Evolutionary conservation across 2,329 filamentous ascomycete species (phyloP).

Genomic region (Epichloe coenophiala): DNA sequence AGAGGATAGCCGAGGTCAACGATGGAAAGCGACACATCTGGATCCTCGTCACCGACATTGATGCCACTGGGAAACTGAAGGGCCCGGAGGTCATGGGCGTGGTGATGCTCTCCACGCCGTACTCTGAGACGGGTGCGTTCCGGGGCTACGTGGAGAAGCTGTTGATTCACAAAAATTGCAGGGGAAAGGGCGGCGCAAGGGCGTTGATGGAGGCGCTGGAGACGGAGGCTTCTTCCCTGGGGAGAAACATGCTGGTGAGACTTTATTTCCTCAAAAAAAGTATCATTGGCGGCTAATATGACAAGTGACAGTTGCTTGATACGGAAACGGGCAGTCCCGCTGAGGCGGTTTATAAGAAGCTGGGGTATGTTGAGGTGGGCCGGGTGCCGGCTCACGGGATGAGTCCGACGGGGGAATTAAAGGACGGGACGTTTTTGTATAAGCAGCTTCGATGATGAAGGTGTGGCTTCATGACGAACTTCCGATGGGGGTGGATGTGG

Average conservation of each 20-base stretch:
- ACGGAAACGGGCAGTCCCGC: constrained; percentile 38
- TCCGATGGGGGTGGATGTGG: too few relatives aligned
- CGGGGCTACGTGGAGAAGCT: constrained; percentile 44
- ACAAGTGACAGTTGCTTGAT: constrained; percentile 30
- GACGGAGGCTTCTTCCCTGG: constrained; percentile 32
- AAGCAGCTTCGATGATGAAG: constrained; percentile 31
- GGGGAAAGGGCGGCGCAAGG: constrained; percentile 37
- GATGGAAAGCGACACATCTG: constrained; percentile 36
- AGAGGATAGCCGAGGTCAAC: constrained; percentile 32
- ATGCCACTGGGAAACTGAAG: constrained; percentile 20
- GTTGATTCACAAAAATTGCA: constrained; percentile 37
- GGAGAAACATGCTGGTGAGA: constrained; percentile 40
- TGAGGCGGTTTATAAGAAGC: constrained; percentile 37
- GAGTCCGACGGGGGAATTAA: constrained; percentile 33
- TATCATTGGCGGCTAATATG: not conserved
- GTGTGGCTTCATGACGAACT: not conserved
- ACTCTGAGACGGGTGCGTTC: constrained; percentile 41
- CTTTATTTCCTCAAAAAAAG: not conserved
- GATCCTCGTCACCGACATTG: constrained; percentile 30
- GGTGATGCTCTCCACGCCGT: constrained; percentile 38
- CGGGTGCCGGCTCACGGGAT: constrained; percentile 40
- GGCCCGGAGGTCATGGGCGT: constrained; percentile 38
- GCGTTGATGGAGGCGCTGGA: constrained; percentile 41
- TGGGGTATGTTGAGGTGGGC: constrained; percentile 44
- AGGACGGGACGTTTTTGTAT: constrained; percentile 43